phyloP scores from a whole-genome alignment of 2,329 filamentous ascomycete species.

The Phialocephala sp. region DNA sequence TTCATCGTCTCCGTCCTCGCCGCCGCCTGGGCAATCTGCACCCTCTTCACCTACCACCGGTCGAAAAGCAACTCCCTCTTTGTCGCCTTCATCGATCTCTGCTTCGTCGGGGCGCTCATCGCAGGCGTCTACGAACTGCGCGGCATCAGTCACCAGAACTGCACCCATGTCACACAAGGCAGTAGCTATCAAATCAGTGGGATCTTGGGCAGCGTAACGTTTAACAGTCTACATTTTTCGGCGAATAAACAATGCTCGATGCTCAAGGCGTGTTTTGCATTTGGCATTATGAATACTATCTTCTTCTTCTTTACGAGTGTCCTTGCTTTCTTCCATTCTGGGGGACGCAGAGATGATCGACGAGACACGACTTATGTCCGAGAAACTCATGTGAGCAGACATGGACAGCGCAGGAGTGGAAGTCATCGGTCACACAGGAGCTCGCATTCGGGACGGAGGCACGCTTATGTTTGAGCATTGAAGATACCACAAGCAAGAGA shows the following conservation, averaged over 20 bases:
- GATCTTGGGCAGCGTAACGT: slow-evolving; percentile 60
- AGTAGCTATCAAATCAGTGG: slow-evolving; percentile 62
- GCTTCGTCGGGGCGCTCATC: slow-evolving; percentile 68
- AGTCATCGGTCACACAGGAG: slow-evolving; percentile 41
- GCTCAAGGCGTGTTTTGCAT: slow-evolving; percentile 88
- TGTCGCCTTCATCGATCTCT: slow-evolving; percentile 64
- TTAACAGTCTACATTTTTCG: slow-evolving; percentile 57
- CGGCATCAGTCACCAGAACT: slow-evolving; percentile 67
- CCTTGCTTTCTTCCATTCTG: slow-evolving; percentile 59
- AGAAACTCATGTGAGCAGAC: slow-evolving; percentile 39
- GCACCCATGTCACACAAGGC: slow-evolving; percentile 60
- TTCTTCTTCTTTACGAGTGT: slow-evolving; percentile 81
- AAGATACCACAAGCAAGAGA: not conserved
- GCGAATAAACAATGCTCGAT: slow-evolving; percentile 83
- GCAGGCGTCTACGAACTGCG: slow-evolving; percentile 65
- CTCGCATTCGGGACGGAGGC: slow-evolving; percentile 37
- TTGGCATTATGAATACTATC: slow-evolving; percentile 86
- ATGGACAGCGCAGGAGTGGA: slow-evolving; percentile 40
- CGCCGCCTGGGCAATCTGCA: slow-evolving; percentile 67
- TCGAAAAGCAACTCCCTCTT: slow-evolving; percentile 65
- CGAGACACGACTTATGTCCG: slow-evolving; percentile 36
- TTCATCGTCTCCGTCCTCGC: slow-evolving; percentile 71
- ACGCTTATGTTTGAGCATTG: slow-evolving; percentile 41
- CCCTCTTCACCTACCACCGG: slow-evolving; percentile 70
- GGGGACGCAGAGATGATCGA: slow-evolving; percentile 18